A percentile compares a stretch with the other conserved stretches of the same genome.
phyloP scores from a whole-genome alignment of 495 filamentous ascomycete genomes.

The Sporormia fimetaria region DNA sequence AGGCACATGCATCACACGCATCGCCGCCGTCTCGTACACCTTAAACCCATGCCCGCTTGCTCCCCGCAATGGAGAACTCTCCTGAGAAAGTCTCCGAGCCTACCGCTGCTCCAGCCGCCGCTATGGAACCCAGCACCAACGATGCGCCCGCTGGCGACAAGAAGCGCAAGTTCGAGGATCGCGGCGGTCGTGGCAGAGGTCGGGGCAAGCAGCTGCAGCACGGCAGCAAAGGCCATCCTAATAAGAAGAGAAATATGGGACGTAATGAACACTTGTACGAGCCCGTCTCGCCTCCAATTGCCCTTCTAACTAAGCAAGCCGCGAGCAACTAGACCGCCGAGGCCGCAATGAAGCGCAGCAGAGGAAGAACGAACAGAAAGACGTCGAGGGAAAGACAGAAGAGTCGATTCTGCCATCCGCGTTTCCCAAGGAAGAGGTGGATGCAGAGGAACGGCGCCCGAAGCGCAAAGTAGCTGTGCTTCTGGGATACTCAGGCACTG shows the following conservation, averaged over 20 bases:
- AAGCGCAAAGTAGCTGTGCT: constrained; percentile 94
- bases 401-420: constrained; percentile 42
- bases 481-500: constrained; percentile 92
- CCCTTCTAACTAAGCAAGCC: constrained; percentile 52
- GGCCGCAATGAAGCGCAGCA: constrained; percentile 47
- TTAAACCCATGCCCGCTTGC: constrained; percentile 10
- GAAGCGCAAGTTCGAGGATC: constrained; percentile 26
- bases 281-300: constrained; percentile 1
- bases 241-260: constrained; percentile 57
- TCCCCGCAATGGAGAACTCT: constrained; percentile 10
- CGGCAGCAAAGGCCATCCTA: constrained; percentile 25
- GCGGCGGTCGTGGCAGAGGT: constrained; percentile 3
- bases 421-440: constrained; percentile 69
- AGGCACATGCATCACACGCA: no score
- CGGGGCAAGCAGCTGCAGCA: constrained; percentile 26
- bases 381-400: constrained; percentile 22
- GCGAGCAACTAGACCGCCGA: constrained; percentile 51
- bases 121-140: not conserved
- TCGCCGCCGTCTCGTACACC: no score
- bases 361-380: constrained; percentile 48
- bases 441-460: constrained; percentile 68
- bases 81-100: constrained; percentile 1
- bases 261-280: constrained; percentile 53
- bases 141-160: constrained; percentile 6
- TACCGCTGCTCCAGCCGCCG: not conserved